Evolutionary conservation across 2,329 filamentous ascomycete genomes (phyloP).

Genomic region (Aureobasidium zeae): DNA sequence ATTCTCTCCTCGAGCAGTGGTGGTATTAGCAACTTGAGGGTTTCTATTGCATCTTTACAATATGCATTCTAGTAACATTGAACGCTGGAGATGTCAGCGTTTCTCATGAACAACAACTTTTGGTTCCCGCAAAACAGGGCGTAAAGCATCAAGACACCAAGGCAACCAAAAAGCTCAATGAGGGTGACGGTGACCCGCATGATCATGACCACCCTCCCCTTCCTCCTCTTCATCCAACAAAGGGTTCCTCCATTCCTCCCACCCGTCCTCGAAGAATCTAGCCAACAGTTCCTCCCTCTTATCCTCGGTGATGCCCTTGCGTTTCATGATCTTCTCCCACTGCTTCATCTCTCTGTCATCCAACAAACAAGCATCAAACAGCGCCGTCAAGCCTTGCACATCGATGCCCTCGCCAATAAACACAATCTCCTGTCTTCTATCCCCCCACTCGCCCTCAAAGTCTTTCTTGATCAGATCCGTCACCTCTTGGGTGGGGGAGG

Average conservation of each 20-base stretch:
- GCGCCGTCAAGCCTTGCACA: constrained; percentile 39
- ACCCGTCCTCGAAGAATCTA: constrained; percentile 32
- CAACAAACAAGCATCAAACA: constrained; percentile 54
- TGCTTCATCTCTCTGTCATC: constrained; percentile 46
- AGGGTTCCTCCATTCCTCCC: constrained; percentile 23
- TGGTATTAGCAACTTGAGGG: too few relatives aligned
- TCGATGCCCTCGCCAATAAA: constrained; percentile 63
- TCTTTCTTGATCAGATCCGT: constrained; percentile 41
- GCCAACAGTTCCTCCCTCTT: constrained; percentile 26
- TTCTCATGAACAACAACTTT: not conserved
- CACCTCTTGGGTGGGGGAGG: constrained; percentile 42
- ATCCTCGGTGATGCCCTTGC: constrained; percentile 13
- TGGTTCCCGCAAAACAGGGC: not conserved
- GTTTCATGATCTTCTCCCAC: constrained; percentile 34
- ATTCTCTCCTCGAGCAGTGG: too few relatives aligned
- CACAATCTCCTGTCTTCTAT: constrained; percentile 61
- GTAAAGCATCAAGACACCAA: too few relatives aligned
- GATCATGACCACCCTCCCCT: constrained; percentile 19
- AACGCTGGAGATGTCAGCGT: too few relatives aligned
- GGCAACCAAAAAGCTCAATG: too few relatives aligned
- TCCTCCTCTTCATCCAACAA: constrained; percentile 20
- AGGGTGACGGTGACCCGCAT: constrained; percentile 16
- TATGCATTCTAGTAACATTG: too few relatives aligned
- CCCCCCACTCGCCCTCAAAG: constrained; percentile 51
- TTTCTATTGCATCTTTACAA: too few relatives aligned